Base-by-base conservation (phyloP, 805 yeast species). In the Kregervanrija fluxuum region DNA sequence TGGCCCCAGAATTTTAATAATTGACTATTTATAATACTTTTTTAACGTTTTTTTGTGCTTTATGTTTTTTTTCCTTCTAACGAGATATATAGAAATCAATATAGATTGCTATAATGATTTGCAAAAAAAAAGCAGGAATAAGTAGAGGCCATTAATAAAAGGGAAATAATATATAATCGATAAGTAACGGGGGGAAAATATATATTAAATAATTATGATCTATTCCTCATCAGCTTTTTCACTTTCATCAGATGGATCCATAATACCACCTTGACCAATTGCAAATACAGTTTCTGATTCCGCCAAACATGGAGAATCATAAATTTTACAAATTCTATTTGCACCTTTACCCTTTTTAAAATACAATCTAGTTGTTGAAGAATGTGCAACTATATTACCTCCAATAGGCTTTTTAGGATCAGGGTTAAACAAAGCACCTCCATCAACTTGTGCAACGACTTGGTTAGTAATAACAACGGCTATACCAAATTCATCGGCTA, bases 361-460 rank as follows among this genome's bases (percentile, higher is more conserved):
- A 44, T 85, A 84, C 47, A 93, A 73, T 57, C 99, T 77, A 2
- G 99, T 93, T 5, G 98, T 91, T 2, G 97, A 89, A 14, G 95
- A 82, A 64, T 93, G 99, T 1, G 98, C 99, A 62, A 93, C 83
- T 55, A 93, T 93, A 60, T 93, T 91, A 56, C 99, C 99, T 49
- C 99, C 99, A 54, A 93, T 91, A 13, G 99, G 99, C 64, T 93
- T 93, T 64, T 93, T 93, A 12, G 98, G 97, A 64, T 93, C 99
- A 1, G 96, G 95, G 55, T 90, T 89, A 63, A 81, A 90, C 69
- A 79, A 68, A 28, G 78, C 73, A 57, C 95, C 95, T n/a, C 80
- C 81, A 59, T 93, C 99, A 14, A 93, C 99, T 65, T 90, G 97
- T 4, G 98, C 97, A 6, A 88, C 96, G 16, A 93, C 99, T 65